Evolutionary conservation across 148 eudicot genomes (phyloP).

Genomic region (Chenopodium quinoa): DNA sequence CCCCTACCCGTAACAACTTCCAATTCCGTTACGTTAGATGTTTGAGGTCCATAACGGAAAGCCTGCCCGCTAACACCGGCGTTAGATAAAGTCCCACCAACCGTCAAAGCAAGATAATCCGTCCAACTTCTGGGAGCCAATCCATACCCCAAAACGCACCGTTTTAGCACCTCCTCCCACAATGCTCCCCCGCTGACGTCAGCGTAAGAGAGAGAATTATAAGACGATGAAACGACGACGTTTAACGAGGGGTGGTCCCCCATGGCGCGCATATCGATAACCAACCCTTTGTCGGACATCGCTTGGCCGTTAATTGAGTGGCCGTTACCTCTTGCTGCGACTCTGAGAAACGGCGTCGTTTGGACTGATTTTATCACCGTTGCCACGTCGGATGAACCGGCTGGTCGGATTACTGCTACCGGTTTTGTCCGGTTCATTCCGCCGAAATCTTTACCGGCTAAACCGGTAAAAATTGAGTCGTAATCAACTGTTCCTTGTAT

Average conservation of each 20-base stretch:
- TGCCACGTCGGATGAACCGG: slow-evolving; percentile 43
- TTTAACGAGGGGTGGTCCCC: slow-evolving; percentile 20
- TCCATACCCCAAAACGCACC: slow-evolving; percentile 50
- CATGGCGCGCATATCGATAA: slow-evolving; percentile 60
- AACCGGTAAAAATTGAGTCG: slow-evolving; percentile 20
- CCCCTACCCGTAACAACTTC: slow-evolving; percentile 90
- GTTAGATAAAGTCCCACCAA: slow-evolving; percentile 83
- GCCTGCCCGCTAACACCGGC: slow-evolving; percentile 92
- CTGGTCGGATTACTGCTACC: slow-evolving; percentile 52
- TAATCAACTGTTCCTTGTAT: slow-evolving; percentile 42
- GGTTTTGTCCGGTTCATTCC: slow-evolving; percentile 50
- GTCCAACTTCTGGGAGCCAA: slow-evolving; percentile 88
- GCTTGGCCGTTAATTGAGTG: slow-evolving; percentile 95
- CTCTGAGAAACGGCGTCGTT: slow-evolving; percentile 40
- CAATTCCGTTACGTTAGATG: slow-evolving; percentile 65
- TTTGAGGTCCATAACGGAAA: slow-evolving; percentile 75
- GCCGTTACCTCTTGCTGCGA: slow-evolving; percentile 85
- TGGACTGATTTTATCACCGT: slow-evolving; percentile 38
- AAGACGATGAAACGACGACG: slow-evolving; percentile 28
- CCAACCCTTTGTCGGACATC: slow-evolving; percentile 60
- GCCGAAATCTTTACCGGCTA: slow-evolving; percentile 68
- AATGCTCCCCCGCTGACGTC: slow-evolving; percentile 88
- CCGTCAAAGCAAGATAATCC: slow-evolving; percentile 74
- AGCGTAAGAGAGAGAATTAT: slow-evolving; percentile 18
- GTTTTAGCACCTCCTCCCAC: slow-evolving; percentile 70